Evolutionary conservation across 192 early-diverging fungal species (phyloP), one percentile per base, ranked within the genome.

Genomic region (Lobosporangium transversale): DNA sequence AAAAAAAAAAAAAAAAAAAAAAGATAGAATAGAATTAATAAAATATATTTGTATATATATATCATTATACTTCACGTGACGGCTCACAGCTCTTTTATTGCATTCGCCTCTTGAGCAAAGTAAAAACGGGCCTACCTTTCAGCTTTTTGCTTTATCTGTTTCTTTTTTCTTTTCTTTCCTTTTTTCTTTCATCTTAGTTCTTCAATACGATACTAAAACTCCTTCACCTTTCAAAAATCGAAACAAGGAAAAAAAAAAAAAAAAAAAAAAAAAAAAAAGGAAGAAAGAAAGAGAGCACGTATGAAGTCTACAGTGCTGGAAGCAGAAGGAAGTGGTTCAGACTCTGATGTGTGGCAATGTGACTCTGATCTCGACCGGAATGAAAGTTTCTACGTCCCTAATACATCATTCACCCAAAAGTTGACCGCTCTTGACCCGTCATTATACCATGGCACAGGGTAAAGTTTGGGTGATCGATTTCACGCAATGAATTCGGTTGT

Each of bases 371-470:
- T 54, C 20, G 55, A 53, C 21, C 62, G 61, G 23, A 54, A 75
- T 23, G 73, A 76, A 4, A 63, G 69, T 48, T 76, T 62, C 40
- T 76, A 76, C 21, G 62, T 66, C 58, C 73, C 73, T 26, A 62
- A 52, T 20, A 67, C 49, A 31, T 53, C 64, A 18, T 76, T 76
- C 37, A 37, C 47, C 7, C 58, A 76, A 32, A 43, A 62, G 40
- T 36, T 76, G 29, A 43, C 64, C 0, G 20, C 51, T 2, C 64
- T 76, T 14, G 73, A 76, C 32, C 73, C 73, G 1, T 53, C 63
- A 51, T 36, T 67, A 36, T 76, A 76, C 59, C 57, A 50, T 61
- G 73, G 64, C 30, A 57, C 73, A n/a, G 73, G 73, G 73, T 76
- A 66, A 59, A 27, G 10, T 20, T 47, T 17, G 17, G 7, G 17